Percentiles rank a stretch among this genome's conserved stretches.
phyloP scores from a whole-genome alignment of 306 rosid genomes.

The Leucaena leucocephala region DNA sequence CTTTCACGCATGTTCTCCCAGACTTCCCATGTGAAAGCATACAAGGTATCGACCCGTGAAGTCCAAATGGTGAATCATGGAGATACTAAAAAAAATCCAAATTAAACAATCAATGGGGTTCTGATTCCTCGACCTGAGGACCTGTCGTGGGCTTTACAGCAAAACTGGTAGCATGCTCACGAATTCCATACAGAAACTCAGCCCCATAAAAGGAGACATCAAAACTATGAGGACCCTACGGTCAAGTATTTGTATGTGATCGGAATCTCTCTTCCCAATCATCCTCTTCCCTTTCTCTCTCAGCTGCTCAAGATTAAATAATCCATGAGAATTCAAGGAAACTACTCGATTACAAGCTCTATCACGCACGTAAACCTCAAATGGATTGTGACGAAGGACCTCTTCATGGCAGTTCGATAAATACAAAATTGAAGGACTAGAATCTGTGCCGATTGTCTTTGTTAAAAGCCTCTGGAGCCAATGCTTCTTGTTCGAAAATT shows the following conservation, averaged over 20 bases:
- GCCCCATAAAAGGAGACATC: slow-evolving; percentile 83
- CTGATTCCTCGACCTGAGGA: slow-evolving; percentile 76
- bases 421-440: slow-evolving; percentile 51
- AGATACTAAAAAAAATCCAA: slow-evolving; percentile 85
- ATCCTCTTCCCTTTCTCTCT: slow-evolving; percentile 67
- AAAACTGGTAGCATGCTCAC: slow-evolving; percentile 78
- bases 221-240: slow-evolving; percentile 87
- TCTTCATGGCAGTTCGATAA: slow-evolving; percentile 71
- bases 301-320: slow-evolving; percentile 87
- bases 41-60: slow-evolving; percentile 87
- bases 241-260: slow-evolving; percentile 70
- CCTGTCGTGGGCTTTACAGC: slow-evolving; percentile 85
- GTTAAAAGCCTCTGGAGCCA: slow-evolving; percentile 63
- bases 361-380: slow-evolving; percentile 77
- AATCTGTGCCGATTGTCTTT: slow-evolving; percentile 47
- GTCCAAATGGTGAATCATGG: slow-evolving; percentile 86
- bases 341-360: slow-evolving; percentile 61
- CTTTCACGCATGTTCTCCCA: slow-evolving; percentile 44
- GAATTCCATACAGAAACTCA: slow-evolving; percentile 88
- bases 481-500: slow-evolving; percentile 56
- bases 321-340: slow-evolving; percentile 78
- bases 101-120: slow-evolving; percentile 86
- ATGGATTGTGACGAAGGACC: slow-evolving; percentile 84
- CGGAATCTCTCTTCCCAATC: slow-evolving; percentile 82
- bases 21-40: slow-evolving; percentile 88